Percentiles rank a stretch among this genome's conserved stretches.
phyloP scores from a whole-genome alignment of 2,329 filamentous ascomycete species.

The Colletotrichum sp. region DNA sequence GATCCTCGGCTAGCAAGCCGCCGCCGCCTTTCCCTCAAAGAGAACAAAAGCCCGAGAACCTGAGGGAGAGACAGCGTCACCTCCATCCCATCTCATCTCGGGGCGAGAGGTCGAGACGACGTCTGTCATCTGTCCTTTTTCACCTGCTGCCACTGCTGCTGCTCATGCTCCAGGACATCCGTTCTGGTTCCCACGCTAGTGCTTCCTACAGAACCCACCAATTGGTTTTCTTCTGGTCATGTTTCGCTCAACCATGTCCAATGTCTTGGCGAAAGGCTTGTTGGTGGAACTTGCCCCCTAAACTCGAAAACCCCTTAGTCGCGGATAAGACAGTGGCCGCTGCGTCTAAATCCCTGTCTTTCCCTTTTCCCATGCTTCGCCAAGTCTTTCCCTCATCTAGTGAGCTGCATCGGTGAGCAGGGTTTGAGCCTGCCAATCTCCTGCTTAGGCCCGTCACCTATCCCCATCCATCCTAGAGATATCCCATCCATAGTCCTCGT shows the following conservation, averaged over 20 bases:
- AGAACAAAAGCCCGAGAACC: neutral
- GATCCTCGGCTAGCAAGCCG: neutral
- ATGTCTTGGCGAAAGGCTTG: conserved; percentile 9
- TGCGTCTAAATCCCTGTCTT: conserved; percentile 5
- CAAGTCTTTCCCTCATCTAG: conserved; percentile 1
- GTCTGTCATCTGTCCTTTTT: neutral
- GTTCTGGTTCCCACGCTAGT: neutral
- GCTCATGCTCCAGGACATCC: neutral
- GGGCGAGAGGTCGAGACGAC: neutral
- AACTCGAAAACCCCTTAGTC: conserved; percentile 15
- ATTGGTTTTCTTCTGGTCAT: conserved; percentile 5
- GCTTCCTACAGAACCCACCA: neutral
- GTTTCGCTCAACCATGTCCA: conserved; percentile 5
- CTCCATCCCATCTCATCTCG: conserved; percentile 9
- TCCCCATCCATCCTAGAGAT: neutral
- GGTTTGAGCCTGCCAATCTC: conserved; percentile 6
- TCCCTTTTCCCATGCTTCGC: neutral
- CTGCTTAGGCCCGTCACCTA: conserved; percentile 8
- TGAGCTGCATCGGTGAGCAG: conserved; percentile 5
- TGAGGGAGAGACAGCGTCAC: neutral
- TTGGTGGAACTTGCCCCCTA: conserved; percentile 8
- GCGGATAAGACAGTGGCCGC: conserved; percentile 13
- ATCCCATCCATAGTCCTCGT: neutral
- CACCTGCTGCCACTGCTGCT: neutral
- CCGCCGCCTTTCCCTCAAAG: neutral